Evolutionary conservation across 2,329 filamentous ascomycete genomes (phyloP), one percentile per base, ranked within the genome.

Genomic region (Cladosporium velox): DNA sequence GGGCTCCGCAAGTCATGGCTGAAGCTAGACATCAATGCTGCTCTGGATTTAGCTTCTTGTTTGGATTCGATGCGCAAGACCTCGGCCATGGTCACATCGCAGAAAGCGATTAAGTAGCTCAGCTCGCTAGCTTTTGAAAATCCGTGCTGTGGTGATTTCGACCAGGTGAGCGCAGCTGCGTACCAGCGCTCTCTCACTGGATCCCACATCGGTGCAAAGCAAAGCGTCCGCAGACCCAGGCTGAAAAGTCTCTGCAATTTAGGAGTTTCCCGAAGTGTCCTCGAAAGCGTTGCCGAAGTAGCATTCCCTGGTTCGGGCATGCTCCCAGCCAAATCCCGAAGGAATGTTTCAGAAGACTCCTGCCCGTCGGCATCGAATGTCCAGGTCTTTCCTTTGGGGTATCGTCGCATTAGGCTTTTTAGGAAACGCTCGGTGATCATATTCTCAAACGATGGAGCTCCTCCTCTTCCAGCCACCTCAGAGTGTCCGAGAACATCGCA

Each of bases 171-270:
- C 30, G 69, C 70, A 8, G 72, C 74, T 7, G 72, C 70, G 61
- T 70, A 75, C 74, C 74, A 77, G 21, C 74, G 67, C 44, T 73
- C 70, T 47, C 72, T 66, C 14, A 79, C 79, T 15, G 80, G 78
- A 70, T 86, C 84, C 82, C 83, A 86, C 14, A 86, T 72, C 0
- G 83, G 83, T 3, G 84, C 75, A 49, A 86, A 81, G 5, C 84
- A 77, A 6, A 86, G 74, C 65, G 83, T 82, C 0, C 78, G 74
- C 1, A 81, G 81, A 30, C 76, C 76, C 5, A 35, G 21, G 1
- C 82, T 82, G 55, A 86, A 84, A 63, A 73, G 64, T 24, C 67
- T 69, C 10, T 71, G 65, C 11, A 75, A 72, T 55, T 74, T 72
- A 26, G 65, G 62, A 6, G 69, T 67, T 30, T 75, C 73, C 41